Conservation (phyloP, 305 asterid species). For the Stenogyne calaminthoides region DNA sequence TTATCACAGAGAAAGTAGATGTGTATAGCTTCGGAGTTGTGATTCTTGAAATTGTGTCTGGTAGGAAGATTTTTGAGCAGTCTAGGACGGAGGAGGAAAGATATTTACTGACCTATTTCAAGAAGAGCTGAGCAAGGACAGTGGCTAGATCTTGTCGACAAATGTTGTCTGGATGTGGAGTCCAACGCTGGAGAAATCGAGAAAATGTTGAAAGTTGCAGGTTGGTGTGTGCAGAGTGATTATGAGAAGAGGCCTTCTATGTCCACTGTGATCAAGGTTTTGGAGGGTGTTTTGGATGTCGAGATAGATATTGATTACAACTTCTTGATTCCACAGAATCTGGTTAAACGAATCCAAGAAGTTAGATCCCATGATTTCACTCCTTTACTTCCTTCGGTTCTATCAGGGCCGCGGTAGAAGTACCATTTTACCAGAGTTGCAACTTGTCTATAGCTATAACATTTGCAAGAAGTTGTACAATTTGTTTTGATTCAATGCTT, state of each 20-base stretch:
- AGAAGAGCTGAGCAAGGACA: slow-evolving; percentile 16
- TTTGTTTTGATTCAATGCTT: too few species aligned
- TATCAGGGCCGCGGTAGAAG: slow-evolving; percentile 44
- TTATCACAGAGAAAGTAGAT: slow-evolving; percentile 43
- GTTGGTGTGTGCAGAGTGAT: too few species aligned
- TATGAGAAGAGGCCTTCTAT: too few species aligned
- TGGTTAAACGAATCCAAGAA: background rate
- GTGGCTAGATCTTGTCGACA: too few species aligned
- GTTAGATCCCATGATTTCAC: slow-evolving; percentile 5
- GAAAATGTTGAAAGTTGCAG: too few species aligned
- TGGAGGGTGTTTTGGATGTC: slow-evolving; percentile 38
- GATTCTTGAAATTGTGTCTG: slow-evolving; percentile 1
- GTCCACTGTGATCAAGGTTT: slow-evolving; percentile 33
- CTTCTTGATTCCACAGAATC: background rate
- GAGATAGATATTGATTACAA: slow-evolving; percentile 15
- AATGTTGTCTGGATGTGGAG: too few species aligned
- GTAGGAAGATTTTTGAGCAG: slow-evolving; percentile 35
- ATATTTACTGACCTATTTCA: slow-evolving; percentile 32
- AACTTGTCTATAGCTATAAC: too few species aligned
- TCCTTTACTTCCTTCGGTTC: slow-evolving; percentile 36
- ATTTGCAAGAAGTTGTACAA: too few species aligned
- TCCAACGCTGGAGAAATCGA: too few species aligned
- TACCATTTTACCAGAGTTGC: background rate
- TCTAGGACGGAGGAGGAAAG: slow-evolving; percentile 28
- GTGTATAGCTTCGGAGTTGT: slow-evolving; percentile 42